A percentile compares a stretch with the other conserved stretches of the same genome.
Evolutionary conservation across 176 grass and related monocot genomes (phyloP).

Genomic region (Musa itinerans): DNA sequence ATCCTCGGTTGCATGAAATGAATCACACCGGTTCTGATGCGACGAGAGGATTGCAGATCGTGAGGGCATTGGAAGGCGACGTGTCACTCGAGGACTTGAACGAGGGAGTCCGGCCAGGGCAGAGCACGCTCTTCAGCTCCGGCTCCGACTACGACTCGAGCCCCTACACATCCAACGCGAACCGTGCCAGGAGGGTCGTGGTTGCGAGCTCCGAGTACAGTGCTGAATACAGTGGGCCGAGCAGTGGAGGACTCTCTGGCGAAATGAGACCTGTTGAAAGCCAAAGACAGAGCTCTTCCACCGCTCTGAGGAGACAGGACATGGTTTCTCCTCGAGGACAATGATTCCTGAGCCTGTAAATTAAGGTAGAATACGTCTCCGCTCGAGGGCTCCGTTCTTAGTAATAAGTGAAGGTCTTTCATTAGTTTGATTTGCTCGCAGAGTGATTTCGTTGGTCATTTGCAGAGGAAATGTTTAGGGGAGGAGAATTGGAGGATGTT

Average conservation of each 20-base stretch:
- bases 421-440: too few species aligned
- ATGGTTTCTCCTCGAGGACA: too few species aligned
- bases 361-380: too few species aligned
- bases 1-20: neutral
- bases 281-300: slow-evolving; percentile 17
- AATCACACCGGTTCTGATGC: neutral
- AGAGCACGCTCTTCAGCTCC: slow-evolving; percentile 45
- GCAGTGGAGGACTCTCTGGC: slow-evolving; percentile 17
- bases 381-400: too few species aligned
- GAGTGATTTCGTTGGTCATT: too few species aligned
- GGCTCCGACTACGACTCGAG: slow-evolving; percentile 16
- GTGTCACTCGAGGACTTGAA: slow-evolving; percentile 61
- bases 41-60: slow-evolving; percentile 32
- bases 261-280: slow-evolving; percentile 21
- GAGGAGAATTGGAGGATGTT: too few species aligned
- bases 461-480: too few species aligned
- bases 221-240: slow-evolving; percentile 23
- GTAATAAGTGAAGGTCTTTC: too few species aligned
- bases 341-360: too few species aligned
- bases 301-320: too few species aligned
- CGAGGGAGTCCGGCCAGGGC: slow-evolving; percentile 47
- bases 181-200: slow-evolving; percentile 23
- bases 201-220: slow-evolving; percentile 29
- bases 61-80: slow-evolving; percentile 55
- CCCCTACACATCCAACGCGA: slow-evolving; percentile 26